Evolutionary conservation across 768 basidiomycete genomes (phyloP).

Genomic region (Amanita molliuscula): DNA sequence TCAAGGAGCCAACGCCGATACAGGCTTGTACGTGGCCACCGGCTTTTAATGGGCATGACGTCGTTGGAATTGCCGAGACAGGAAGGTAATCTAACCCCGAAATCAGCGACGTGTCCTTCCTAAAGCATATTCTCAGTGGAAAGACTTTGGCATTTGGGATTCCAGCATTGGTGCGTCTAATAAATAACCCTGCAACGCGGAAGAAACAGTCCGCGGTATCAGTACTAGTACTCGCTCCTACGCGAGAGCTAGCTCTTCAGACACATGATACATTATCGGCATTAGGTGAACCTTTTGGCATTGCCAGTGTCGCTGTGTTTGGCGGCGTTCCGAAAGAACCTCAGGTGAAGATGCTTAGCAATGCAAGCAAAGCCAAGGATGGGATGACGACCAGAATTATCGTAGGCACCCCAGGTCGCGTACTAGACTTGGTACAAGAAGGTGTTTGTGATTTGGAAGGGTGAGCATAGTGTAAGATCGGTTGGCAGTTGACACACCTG

Average conservation of each 20-base stretch:
- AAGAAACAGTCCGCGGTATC: conserved; percentile 33
- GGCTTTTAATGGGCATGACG: conserved; percentile 71
- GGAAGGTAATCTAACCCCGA: conserved; percentile 47
- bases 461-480: conserved; percentile 27
- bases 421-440: conserved; percentile 86
- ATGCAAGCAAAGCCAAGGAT: conserved; percentile 37
- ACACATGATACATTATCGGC: conserved; percentile 76
- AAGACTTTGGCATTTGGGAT: conserved; percentile 96
- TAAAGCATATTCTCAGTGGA: conserved; percentile 40
- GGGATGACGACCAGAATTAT: conserved; percentile 58
- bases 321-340: conserved; percentile 90
- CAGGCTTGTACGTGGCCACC: conserved; percentile 95
- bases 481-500: conserved; percentile 1
- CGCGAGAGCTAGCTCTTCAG: conserved; percentile 93
- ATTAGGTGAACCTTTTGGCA: conserved; percentile 64
- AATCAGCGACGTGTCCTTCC: not conserved
- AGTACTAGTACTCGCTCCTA: conserved; percentile 84
- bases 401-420: conserved; percentile 91
- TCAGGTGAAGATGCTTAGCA: conserved; percentile 63
- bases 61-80: conserved; percentile 95
- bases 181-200: conserved; percentile 24
- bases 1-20: conserved; percentile 88
- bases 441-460: conserved; percentile 74
- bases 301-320: conserved; percentile 81
- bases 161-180: conserved; percentile 69